These are phyloP conservation scores for Phytophthora sojae DNA, from an alignment of 352 stramenopile genomes.

Conservation along the genomic window DNA sequence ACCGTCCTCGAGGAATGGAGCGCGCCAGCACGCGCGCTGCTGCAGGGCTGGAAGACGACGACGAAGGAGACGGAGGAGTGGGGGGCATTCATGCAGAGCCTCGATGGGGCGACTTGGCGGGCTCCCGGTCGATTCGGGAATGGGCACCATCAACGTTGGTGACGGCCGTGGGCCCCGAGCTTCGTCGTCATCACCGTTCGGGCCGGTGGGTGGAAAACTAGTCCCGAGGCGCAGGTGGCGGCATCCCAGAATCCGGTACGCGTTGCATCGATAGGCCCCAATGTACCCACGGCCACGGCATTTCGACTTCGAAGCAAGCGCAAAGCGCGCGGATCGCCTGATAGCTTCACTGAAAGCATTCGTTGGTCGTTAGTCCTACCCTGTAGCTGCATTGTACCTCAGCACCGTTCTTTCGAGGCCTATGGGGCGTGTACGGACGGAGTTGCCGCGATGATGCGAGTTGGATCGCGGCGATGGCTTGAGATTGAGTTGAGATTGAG, in stretches of 20 bases:
- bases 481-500: background rate
- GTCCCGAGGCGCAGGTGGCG: background rate
- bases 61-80: background rate
- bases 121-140: conserved; percentile 22
- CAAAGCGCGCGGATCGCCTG: background rate
- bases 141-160: conserved; percentile 1
- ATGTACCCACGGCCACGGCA: conserved; percentile 9
- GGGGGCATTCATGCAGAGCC: conserved; percentile 31
- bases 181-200: conserved; percentile 11
- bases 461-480: background rate
- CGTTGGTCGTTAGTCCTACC: background rate
- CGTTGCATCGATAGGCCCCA: conserved; percentile 5
- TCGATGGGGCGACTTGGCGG: conserved; percentile 13
- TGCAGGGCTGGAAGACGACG: conserved; percentile 8
- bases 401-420: background rate
- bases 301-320: background rate
- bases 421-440: background rate
- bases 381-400: background rate
- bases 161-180: background rate
- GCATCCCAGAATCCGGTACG: conserved; percentile 10
- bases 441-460: background rate
- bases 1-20: conserved; percentile 11
- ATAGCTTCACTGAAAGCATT: background rate
- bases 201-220: conserved; percentile 22
- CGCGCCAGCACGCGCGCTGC: conserved; percentile 14